These are phyloP conservation scores for Trypanosoma boissoni DNA, from an alignment of 208 protist species.

Conservation along the genomic window DNA sequence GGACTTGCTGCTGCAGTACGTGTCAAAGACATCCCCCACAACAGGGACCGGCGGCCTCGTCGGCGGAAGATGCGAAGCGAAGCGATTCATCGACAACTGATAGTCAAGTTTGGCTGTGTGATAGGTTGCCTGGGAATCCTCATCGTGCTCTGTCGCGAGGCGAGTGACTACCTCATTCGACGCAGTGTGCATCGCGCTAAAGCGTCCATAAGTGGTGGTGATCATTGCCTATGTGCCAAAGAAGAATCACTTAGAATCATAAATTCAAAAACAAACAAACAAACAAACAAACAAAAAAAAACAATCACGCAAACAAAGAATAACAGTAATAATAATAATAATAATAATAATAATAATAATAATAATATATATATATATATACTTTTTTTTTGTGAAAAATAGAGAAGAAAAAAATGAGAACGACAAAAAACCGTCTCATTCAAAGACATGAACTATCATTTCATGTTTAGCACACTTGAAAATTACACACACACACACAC, in stretches of 20 bases:
- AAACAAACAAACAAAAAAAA: slow-evolving; percentile 14
- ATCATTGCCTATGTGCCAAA: slow-evolving; percentile 10
- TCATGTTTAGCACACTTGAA: too few relatives aligned
- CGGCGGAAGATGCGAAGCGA: slow-evolving; percentile 26
- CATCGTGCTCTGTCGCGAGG: slow-evolving; percentile 26
- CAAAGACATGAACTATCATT: too few relatives aligned
- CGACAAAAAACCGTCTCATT: too few relatives aligned
- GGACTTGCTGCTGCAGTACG: slow-evolving; percentile 20
- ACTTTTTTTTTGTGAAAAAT: too few relatives aligned
- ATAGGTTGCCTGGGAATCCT: slow-evolving; percentile 29
- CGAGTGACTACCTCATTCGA: slow-evolving; percentile 48
- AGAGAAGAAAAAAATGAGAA: too few relatives aligned
- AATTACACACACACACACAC: too few relatives aligned
- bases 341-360: too few relatives aligned
- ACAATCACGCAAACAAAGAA: neutral
- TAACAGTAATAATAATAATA: neutral
- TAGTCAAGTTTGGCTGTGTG: slow-evolving; percentile 41
- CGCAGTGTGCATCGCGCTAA: slow-evolving; percentile 25
- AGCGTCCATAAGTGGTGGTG: slow-evolving; percentile 20
- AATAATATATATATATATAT: too few relatives aligned
- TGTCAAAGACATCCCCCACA: slow-evolving; percentile 19
- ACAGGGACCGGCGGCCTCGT: neutral
- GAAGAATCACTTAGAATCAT: too few relatives aligned
- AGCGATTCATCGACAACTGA: slow-evolving; percentile 30
- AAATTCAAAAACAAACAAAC: neutral